Evolutionary conservation across 768 basidiomycete genomes (phyloP).

Genomic region (Paxillus ammoniavirescens): DNA sequence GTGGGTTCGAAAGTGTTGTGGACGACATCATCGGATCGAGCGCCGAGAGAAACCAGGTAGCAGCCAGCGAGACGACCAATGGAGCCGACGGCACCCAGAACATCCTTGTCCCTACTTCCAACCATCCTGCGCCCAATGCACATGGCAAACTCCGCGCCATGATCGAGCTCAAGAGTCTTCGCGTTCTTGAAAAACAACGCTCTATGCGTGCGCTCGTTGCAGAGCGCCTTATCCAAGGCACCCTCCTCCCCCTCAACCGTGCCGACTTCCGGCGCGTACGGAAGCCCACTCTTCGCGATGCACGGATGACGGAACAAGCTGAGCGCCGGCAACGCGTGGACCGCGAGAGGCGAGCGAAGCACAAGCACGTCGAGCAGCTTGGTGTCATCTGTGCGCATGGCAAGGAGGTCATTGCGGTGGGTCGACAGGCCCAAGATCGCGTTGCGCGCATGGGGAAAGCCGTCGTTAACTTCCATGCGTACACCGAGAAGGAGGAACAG

Average conservation of each 20-base stretch:
- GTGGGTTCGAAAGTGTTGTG: conserved; percentile 54
- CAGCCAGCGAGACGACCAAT: conserved; percentile 29
- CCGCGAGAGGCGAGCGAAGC: conserved; percentile 91
- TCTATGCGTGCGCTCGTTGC: conserved; percentile 81
- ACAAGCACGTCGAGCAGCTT: conserved; percentile 95
- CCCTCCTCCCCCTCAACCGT: conserved; percentile 87
- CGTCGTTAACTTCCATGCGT: conserved; percentile 79
- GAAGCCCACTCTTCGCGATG: conserved; percentile 86
- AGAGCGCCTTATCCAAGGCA: conserved; percentile 83
- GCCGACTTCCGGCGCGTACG: conserved; percentile 85
- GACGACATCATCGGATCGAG: conserved; percentile 31
- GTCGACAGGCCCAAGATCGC: conserved; percentile 65
- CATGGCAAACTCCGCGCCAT: conserved; percentile 86
- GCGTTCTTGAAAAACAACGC: conserved; percentile 90
- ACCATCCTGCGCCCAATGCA: conserved; percentile 58
- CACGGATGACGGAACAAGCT: conserved; percentile 81
- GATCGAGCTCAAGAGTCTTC: conserved; percentile 90
- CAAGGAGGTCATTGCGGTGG: conserved; percentile 64
- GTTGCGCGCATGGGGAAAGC: conserved; percentile 64
- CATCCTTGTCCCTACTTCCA: conserved; percentile 3
- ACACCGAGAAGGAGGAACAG: conserved; percentile 97
- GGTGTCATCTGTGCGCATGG: conserved; percentile 84
- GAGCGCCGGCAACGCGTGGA: conserved; percentile 92
- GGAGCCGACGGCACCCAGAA: conserved; percentile 29
- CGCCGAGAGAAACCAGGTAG: not conserved